Conservation (phyloP, 805 yeast genomes). For the Candida boleticola region DNA sequence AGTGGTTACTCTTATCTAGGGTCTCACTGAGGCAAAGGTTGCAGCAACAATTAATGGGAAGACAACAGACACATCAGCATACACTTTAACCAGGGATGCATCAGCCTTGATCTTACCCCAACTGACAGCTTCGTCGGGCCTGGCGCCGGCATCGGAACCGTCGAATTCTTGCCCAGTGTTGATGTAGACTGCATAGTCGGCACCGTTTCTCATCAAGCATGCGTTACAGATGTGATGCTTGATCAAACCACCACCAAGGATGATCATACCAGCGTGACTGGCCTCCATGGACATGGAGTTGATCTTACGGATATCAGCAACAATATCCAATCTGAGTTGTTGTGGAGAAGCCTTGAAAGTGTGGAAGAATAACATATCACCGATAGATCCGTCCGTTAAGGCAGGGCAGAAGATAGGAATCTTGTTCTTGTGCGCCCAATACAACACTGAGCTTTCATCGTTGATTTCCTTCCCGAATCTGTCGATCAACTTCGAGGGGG, state of each 20-base stretch:
- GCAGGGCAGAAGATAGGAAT: conserved; percentile 98
- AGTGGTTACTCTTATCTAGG: too few species aligned
- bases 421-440: conserved; percentile 97
- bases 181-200: conserved; percentile 95
- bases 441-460: conserved; percentile 88
- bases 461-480: conserved; percentile 93
- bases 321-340: conserved; percentile 87
- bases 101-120: conserved; percentile 99
- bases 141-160: conserved; percentile 98
- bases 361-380: conserved; percentile 98
- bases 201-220: conserved; percentile 98
- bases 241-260: conserved; percentile 93
- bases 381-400: conserved; percentile 95
- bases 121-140: conserved; percentile 97
- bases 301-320: conserved; percentile 86
- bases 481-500: conserved; percentile 90
- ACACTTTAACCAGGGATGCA: conserved; percentile 87
- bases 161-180: conserved; percentile 99
- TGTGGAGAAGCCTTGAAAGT: conserved; percentile 92
- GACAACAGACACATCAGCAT: conserved; percentile 91
- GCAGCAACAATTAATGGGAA: conserved; percentile 98
- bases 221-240: conserved; percentile 98
- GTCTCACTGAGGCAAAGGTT: conserved; percentile 69
- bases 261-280: conserved; percentile 89
- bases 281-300: conserved; percentile 96